Percentiles rank a stretch among this genome's conserved stretches.
phyloP scores from a whole-genome alignment of 192 early-diverging fungal genomes.

The Coemansia asiatica region DNA sequence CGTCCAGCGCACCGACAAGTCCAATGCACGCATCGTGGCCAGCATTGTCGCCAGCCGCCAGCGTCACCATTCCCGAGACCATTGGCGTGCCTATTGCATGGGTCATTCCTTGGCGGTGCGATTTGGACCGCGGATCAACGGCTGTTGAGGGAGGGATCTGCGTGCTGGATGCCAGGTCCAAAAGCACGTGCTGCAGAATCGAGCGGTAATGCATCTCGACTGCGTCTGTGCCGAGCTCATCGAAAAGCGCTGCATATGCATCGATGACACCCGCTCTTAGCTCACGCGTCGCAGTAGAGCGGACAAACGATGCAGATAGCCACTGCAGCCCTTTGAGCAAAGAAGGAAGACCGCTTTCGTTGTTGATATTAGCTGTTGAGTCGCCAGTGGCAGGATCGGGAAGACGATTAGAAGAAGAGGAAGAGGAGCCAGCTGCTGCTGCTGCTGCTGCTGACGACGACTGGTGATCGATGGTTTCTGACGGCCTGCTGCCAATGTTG shows the following conservation, averaged over 20 bases:
- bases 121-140: constrained; percentile 41
- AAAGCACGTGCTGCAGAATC: constrained; percentile 69
- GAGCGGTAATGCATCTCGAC: constrained; percentile 73
- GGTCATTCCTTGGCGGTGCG: constrained; percentile 9
- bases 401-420: no score
- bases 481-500: no score
- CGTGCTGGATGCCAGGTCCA: constrained; percentile 57
- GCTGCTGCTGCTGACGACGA: constrained; percentile 1
- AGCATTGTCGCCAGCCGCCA: not conserved
- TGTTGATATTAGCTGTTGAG: not conserved
- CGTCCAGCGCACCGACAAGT: constrained; percentile 46
- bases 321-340: constrained; percentile 70
- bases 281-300: constrained; percentile 65
- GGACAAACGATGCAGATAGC: constrained; percentile 63
- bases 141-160: constrained; percentile 55
- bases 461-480: no score
- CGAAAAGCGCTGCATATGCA: constrained; percentile 71
- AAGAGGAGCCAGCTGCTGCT: no score
- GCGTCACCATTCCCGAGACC: not conserved
- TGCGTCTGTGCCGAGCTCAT: constrained; percentile 66
- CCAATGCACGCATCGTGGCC: not conserved
- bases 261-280: constrained; percentile 76
- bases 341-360: constrained; percentile 7
- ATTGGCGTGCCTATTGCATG: constrained; percentile 14
- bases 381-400: not conserved